These are phyloP conservation scores for Isatis tinctoria DNA, from an alignment of 345 rosid species.

Conservation along the genomic window DNA sequence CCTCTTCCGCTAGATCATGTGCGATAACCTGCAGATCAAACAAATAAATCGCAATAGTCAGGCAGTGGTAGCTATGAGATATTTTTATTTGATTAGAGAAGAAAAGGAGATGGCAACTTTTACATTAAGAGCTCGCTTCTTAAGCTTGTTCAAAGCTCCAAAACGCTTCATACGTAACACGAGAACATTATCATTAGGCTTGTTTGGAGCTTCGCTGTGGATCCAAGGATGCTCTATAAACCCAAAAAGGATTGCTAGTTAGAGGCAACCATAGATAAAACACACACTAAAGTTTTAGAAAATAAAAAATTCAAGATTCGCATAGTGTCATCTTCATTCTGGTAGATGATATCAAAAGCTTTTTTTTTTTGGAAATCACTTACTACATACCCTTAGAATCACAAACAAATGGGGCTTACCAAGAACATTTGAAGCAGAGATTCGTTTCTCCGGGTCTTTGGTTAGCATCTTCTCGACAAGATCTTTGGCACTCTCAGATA, in stretches of 20 bases:
- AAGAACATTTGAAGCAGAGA: constrained; percentile 67
- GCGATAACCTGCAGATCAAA: constrained; percentile 55
- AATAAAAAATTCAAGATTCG: not conserved
- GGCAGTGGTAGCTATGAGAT: not conserved
- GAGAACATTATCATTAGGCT: constrained; percentile 65
- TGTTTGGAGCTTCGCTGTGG: constrained; percentile 63
- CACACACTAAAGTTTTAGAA: not conserved
- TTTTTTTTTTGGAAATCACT: too few relatives aligned
- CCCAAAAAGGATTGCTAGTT: constrained; percentile 1
- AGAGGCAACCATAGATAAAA: constrained; percentile 1
- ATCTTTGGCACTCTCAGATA: constrained; percentile 65
- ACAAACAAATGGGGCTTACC: constrained; percentile 36
- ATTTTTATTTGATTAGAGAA: not conserved
- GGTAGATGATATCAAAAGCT: too few relatives aligned
- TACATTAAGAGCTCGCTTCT: constrained; percentile 84
- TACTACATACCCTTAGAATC: not conserved
- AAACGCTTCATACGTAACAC: constrained; percentile 82
- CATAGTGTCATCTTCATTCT: not conserved
- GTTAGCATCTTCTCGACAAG: constrained; percentile 70
- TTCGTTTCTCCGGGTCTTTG: constrained; percentile 58
- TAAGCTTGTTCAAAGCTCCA: constrained; percentile 80
- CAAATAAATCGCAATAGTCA: not conserved
- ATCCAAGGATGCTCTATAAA: constrained; percentile 82
- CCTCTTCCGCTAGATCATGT: constrained; percentile 59
- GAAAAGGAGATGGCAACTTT: not conserved